Percentiles rank a stretch among this genome's conserved stretches.
Evolutionary conservation across 257 asterid species (phyloP).

Genomic region (Petunia axillaris): DNA sequence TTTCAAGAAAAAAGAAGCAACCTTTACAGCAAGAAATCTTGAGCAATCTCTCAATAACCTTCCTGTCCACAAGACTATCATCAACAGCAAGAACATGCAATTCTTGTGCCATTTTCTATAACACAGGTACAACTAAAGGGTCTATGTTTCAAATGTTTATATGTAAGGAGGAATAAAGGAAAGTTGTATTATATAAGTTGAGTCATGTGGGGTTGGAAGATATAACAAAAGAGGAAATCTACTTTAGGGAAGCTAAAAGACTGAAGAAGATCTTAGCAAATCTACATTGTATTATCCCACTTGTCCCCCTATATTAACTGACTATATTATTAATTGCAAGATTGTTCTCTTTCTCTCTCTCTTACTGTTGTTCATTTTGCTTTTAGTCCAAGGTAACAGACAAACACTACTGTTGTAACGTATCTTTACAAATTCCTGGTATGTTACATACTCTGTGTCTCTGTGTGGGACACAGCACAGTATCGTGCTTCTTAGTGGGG

Average conservation of each 20-base stretch:
- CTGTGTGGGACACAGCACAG: no score
- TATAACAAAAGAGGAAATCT: conserved; percentile 57
- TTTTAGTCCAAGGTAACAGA: conserved; percentile 10
- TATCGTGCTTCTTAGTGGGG: conserved; percentile 16
- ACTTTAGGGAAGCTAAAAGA: conserved; percentile 56
- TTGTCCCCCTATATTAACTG: conserved; percentile 49
- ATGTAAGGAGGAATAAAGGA: conserved; percentile 3
- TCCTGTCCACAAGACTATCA: conserved; percentile 75
- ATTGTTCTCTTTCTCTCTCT: background rate
- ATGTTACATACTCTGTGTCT: no score
- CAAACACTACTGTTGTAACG: conserved; percentile 8
- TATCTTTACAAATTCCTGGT: background rate
- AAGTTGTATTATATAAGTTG: background rate
- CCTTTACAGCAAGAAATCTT: conserved; percentile 83
- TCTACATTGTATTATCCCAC: conserved; percentile 70
- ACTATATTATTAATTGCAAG: conserved; percentile 7
- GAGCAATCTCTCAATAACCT: conserved; percentile 68
- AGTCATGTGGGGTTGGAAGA: conserved; percentile 46
- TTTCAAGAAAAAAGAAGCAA: conserved; percentile 3
- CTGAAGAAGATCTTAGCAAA: conserved; percentile 68
- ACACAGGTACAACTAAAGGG: background rate
- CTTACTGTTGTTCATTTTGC: background rate
- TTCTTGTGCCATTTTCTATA: conserved; percentile 45
- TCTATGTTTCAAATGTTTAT: background rate
- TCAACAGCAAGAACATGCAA: conserved; percentile 90